Percentiles rank a stretch among this genome's conserved stretches.
These are phyloP conservation scores for Symbiodinium natans DNA, from an alignment of 73 alveolate species.

Conservation along the genomic window DNA sequence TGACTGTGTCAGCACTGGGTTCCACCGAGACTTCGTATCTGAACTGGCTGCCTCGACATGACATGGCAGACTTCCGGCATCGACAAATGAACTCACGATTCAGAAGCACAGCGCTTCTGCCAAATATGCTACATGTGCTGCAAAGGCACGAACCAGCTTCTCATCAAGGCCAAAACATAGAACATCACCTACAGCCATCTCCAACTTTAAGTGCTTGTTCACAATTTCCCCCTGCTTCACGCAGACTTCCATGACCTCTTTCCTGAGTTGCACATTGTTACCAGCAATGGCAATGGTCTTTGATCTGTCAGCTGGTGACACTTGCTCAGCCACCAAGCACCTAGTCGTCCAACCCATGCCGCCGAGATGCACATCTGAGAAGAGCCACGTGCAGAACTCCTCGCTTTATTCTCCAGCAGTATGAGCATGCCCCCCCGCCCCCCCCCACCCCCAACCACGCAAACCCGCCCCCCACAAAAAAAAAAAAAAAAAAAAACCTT, in stretches of 20 bases:
- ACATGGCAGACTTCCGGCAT: neutral
- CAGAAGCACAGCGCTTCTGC: neutral
- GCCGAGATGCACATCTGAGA: constrained; percentile 61
- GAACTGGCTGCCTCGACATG: constrained; percentile 47
- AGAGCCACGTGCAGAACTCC: constrained; percentile 86
- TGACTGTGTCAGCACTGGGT: constrained; percentile 40
- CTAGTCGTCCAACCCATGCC: neutral
- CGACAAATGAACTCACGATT: neutral
- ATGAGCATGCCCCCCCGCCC: no score
- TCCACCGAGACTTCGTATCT: constrained; percentile 50
- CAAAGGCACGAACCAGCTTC: constrained; percentile 19
- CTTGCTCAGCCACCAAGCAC: no score
- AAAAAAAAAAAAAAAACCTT: no score
- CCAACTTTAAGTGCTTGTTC: constrained; percentile 68
- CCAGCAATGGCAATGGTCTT: no score
- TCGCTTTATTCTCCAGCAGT: neutral
- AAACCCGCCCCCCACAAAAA: no score
- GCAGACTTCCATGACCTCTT: constrained; percentile 77
- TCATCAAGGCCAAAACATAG: constrained; percentile 67
- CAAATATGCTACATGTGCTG: neutral
- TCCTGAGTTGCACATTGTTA: constrained; percentile 33
- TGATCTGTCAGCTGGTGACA: no score
- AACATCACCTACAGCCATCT: constrained; percentile 76
- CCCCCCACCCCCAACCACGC: no score
- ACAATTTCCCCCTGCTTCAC: constrained; percentile 90